phyloP scores from a whole-genome alignment of 768 basidiomycete species.

The Russula virescens region DNA sequence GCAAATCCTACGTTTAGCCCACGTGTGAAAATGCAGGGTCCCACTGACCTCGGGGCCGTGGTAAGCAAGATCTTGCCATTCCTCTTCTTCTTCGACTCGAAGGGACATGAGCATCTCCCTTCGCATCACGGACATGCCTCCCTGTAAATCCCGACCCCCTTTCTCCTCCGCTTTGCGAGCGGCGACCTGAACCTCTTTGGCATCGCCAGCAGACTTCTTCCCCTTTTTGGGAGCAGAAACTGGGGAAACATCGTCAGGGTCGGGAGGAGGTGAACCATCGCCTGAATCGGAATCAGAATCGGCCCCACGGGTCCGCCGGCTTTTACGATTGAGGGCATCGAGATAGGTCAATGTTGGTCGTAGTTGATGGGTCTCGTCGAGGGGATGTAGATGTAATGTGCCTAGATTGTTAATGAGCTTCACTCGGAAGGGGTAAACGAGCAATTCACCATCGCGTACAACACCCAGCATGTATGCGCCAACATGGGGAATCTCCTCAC shows the following conservation, averaged over 20 bases:
- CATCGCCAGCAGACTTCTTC: conserved; percentile 48
- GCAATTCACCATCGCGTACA: conserved; percentile 56
- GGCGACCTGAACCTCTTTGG: conserved; percentile 73
- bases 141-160: conserved; percentile 47
- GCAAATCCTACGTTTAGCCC: conserved; percentile 16
- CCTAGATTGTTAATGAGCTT: conserved; percentile 37
- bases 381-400: conserved; percentile 69
- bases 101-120: conserved; percentile 75
- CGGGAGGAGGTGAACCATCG: conserved; percentile 71
- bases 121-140: conserved; percentile 62
- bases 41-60: conserved; percentile 56
- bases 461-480: conserved; percentile 73
- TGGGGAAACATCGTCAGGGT: conserved; percentile 66
- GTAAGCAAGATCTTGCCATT: conserved; percentile 65
- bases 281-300: conserved; percentile 70
- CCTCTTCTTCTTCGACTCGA: conserved; percentile 70
- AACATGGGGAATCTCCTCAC: conserved; percentile 61
- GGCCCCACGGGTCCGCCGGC: conserved; percentile 39
- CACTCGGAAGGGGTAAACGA: background rate
- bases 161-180: conserved; percentile 63
- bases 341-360: conserved; percentile 79
- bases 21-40: conserved; percentile 5
- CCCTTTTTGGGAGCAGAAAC: conserved; percentile 50
- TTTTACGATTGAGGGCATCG: conserved; percentile 63
- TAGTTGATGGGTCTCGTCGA: conserved; percentile 74